Evolutionary conservation across 75 land plant species (phyloP), one percentile per base, ranked within the genome.

Genomic region (Pinus tabuliformis): DNA sequence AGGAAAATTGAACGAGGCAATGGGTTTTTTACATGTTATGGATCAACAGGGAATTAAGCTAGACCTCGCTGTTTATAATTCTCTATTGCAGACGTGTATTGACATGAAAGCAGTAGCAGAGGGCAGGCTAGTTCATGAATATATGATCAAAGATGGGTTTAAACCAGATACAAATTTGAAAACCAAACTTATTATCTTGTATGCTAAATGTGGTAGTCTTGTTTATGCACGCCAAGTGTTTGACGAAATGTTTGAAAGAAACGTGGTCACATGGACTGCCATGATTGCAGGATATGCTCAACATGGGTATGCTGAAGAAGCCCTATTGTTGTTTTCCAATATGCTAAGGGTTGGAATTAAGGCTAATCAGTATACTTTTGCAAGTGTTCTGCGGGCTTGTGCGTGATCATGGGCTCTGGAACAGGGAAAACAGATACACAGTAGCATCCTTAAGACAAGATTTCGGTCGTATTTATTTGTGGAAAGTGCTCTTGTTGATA

Each of bases 221-320:
- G 20, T 15, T 58, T 15, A 15, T 16, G 59, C 59, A 16, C 20
- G 16, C 20, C 16, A 58, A 58, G 59, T 58, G 59, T 58, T 58
- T 58, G 20, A 58, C 20, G 59, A 20, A 20, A 20, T 5, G 16
- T 58, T 20, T 15, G 20, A 58, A 20, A 5, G 20, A 20, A 20
- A 15, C 3, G 3, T 20, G 22, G 57, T 84, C 22, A 70, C 85
- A 73, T 85, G 90, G 90, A 75, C 83, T 73, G 77, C 78, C 57
- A 39, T 85, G 58, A 78, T 89, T 17, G n/a, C 76, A 18, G 77
- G 76, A 20, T 83, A 81, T 61, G 21, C 65, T 57, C 72, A 77
- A 54, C 62, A 58, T 3, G 59, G 59, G 16, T 16, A 20, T 20
- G 20, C 59, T 15, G 20, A 20, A 58, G 59, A 58, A n/a, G 90